Conservation (phyloP, 192 early-diverging fungal species). For the Phlyctochytrium planicorne region DNA sequence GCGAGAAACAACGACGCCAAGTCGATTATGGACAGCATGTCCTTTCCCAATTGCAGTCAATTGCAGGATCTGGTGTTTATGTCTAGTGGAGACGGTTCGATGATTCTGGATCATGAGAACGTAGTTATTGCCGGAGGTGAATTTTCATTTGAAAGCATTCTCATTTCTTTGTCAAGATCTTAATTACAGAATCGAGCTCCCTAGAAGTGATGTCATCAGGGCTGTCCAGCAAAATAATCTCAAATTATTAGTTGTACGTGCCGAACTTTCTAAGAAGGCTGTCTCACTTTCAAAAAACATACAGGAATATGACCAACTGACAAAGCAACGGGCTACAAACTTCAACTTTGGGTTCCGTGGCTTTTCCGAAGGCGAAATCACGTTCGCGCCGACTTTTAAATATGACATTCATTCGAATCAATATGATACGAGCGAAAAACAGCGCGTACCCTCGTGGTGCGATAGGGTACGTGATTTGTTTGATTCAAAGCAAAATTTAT, state of each 20-base stretch:
- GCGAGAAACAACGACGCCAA: constrained; percentile 75
- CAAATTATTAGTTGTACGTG: constrained; percentile 50
- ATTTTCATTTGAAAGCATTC: constrained; percentile 60
- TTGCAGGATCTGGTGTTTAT: constrained; percentile 50
- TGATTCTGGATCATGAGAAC: constrained; percentile 51
- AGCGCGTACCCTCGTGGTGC: constrained; percentile 92
- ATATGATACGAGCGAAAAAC: constrained; percentile 94
- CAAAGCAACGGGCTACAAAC: constrained; percentile 43
- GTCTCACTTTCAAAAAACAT: constrained; percentile 1
- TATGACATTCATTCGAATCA: constrained; percentile 73
- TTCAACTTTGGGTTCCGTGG: constrained; percentile 71
- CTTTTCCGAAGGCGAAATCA: constrained; percentile 75
- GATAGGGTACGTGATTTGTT: constrained; percentile 69
- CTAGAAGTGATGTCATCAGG: constrained; percentile 65
- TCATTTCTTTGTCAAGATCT: constrained; percentile 57
- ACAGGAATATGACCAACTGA: constrained; percentile 52
- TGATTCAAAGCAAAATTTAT: constrained; percentile 28
- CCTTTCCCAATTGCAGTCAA: constrained; percentile 30
- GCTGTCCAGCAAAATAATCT: constrained; percentile 59
- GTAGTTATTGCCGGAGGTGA: constrained; percentile 30
- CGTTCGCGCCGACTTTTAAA: constrained; percentile 97
- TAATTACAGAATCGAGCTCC: constrained; percentile 86
- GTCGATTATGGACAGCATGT: constrained; percentile 64
- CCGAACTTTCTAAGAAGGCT: too few species aligned
- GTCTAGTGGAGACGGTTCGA: constrained; percentile 85